Evolutionary conservation across 257 asterid species (phyloP), one percentile per base, ranked within the genome.

Genomic region (Vinca minor): DNA sequence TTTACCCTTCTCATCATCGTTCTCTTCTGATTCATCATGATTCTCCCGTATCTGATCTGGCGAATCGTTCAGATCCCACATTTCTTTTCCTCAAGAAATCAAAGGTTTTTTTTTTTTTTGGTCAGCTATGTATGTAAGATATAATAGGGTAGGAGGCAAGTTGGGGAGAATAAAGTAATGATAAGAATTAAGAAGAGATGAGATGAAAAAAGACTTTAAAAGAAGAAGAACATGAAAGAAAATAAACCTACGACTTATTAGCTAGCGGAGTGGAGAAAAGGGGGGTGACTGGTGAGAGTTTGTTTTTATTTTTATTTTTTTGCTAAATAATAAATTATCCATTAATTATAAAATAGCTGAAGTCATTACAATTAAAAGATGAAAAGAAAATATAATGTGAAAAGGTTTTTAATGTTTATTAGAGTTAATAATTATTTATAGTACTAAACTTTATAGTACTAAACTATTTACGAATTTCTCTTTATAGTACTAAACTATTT

Each of bases 31-130:
- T 71, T 74, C 85, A 0, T 67, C 85, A n/a, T n/a, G n/a, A 4
- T 67, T 84, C 3, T 42, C 80, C 65, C 69, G 66, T 45, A 69
- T 65, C 49, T 64, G 87, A 85, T 93, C 90, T 47, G 97, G 97
- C 28, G 95, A 85, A 66, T 76, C 89, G 79, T 92, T 92, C 70
- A 92, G 96, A 87, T 92, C 83, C 98, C 98, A 92, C 98, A 92
- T 92, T 62, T 61, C 34, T 44, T 36, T 62, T 38, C 8, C 34
- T 35, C 6, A n/a, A 58, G 29, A 45, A 35, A 34, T 18, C 18
- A 34, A 58, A n/a, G n/a, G n/a, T n/a, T n/a, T n/a, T n/a, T 8
- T 49, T n/a, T 4, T 49, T 10, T 5, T n/a, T 54, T 23, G 36
- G n/a, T n/a, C n/a, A n/a, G n/a, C 35, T 29, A 29, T 29, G 41